Conservation (phyloP, 768 basidiomycete genomes). For the Tremella yokohamensis region DNA sequence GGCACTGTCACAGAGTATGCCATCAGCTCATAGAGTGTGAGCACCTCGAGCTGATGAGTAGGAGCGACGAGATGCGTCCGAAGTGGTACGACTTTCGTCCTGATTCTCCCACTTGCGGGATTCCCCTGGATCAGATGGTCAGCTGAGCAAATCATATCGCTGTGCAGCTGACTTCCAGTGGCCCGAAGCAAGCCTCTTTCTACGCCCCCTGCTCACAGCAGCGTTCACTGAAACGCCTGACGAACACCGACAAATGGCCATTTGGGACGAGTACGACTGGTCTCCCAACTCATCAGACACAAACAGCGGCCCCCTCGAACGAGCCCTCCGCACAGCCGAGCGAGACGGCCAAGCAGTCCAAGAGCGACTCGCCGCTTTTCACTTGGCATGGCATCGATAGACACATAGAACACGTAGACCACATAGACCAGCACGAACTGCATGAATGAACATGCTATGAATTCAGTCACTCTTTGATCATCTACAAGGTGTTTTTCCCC, state of each 20-base stretch:
- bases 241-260: neutral
- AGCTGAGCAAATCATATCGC: neutral
- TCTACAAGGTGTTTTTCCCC: neutral
- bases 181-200: constrained; percentile 8
- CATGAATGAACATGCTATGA: neutral
- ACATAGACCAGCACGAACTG: no score
- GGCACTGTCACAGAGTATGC: constrained; percentile 68
- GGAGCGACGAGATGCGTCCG: constrained; percentile 84
- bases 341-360: no score
- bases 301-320: no score
- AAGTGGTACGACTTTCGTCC: constrained; percentile 63
- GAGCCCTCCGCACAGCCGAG: no score
- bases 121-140: constrained; percentile 27
- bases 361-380: no score
- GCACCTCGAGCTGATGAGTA: constrained; percentile 43
- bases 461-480: neutral
- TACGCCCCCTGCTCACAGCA: neutral
- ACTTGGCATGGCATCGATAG: no score
- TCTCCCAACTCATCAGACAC: no score
- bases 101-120: constrained; percentile 2
- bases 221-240: neutral
- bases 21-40: neutral
- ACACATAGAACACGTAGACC: no score
- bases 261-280: constrained; percentile 1
- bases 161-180: neutral